These are phyloP conservation scores for Bifiguratus adelaidae DNA, from an alignment of 192 early-diverging fungal genomes.

Conservation along the genomic window DNA sequence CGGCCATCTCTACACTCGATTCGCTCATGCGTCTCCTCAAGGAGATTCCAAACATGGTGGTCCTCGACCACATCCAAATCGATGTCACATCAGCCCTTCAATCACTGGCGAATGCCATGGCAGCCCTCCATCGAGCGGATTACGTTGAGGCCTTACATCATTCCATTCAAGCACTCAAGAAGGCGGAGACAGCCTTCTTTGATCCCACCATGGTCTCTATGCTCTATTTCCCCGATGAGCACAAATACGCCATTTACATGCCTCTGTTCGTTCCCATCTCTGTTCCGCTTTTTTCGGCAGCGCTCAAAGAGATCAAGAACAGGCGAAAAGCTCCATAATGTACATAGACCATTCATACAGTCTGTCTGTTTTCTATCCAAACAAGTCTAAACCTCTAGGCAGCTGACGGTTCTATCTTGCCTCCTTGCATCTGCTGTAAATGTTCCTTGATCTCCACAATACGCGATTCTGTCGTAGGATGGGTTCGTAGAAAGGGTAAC, in stretches of 20 bases:
- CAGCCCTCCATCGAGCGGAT: slow-evolving; percentile 16
- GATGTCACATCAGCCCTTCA: slow-evolving; percentile 35
- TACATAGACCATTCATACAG: no score
- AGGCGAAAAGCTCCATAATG: no score
- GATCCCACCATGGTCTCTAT: slow-evolving; percentile 96
- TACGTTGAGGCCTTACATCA: slow-evolving; percentile 39
- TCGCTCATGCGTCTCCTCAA: slow-evolving; percentile 70
- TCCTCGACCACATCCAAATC: slow-evolving; percentile 73
- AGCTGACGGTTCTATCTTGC: no score
- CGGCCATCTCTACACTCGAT: slow-evolving; percentile 64
- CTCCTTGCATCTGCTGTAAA: no score
- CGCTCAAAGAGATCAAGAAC: slow-evolving; percentile 33
- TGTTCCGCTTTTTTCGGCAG: slow-evolving; percentile 53
- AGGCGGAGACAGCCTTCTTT: slow-evolving; percentile 89
- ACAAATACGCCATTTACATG: slow-evolving; percentile 96
- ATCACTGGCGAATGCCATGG: slow-evolving; percentile 19
- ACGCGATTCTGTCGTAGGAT: no score
- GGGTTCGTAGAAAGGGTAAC: no score
- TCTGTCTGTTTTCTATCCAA: no score
- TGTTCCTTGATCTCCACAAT: no score
- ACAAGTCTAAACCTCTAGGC: no score
- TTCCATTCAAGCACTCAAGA: slow-evolving; percentile 49
- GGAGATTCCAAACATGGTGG: slow-evolving; percentile 86
- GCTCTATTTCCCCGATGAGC: slow-evolving; percentile 97
- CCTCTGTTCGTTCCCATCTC: slow-evolving; percentile 87